phyloP scores from a whole-genome alignment of 2,329 filamentous ascomycete species.

The Colletotrichum caudatum region DNA sequence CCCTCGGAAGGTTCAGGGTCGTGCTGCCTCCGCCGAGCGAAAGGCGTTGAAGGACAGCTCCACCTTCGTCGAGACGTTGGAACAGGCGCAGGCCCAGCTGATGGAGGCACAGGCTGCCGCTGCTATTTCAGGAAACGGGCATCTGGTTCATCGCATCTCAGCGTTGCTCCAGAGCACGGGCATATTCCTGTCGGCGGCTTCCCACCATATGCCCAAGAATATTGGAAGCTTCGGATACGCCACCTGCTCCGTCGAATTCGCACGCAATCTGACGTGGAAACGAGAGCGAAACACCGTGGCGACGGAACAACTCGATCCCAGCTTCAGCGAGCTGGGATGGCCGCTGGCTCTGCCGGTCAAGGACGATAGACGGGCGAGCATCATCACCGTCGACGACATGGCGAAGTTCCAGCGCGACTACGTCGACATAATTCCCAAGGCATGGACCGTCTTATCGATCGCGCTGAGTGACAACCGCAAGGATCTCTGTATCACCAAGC shows the following conservation, averaged over 20 bases:
- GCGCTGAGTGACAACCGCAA: conserved; percentile 84
- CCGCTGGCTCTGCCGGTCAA: conserved; percentile 40
- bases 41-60: conserved; percentile 46
- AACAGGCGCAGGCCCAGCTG: conserved; percentile 74
- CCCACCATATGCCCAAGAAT: conserved; percentile 58
- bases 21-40: conserved; percentile 40
- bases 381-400: conserved; percentile 64
- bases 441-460: conserved; percentile 89
- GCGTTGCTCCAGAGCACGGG: conserved; percentile 73
- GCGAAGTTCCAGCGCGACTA: conserved; percentile 81
- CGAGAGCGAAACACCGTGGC: conserved; percentile 67
- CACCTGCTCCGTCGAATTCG: conserved; percentile 75
- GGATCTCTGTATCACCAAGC: conserved; percentile 90
- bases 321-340: conserved; percentile 54
- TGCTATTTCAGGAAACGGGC: conserved; percentile 65
- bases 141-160: conserved; percentile 72
- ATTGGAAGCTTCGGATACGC: conserved; percentile 67
- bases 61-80: conserved; percentile 69
- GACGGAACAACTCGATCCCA: conserved; percentile 41
- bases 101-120: conserved; percentile 72
- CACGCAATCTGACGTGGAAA: conserved; percentile 75
- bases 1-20: conserved; percentile 49
- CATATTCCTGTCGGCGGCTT: conserved; percentile 74
- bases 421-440: conserved; percentile 83
- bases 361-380: conserved; percentile 55